Evolutionary conservation across 371 early-diverging fungal genomes (phyloP).

Genomic region (Mucor piriformis): DNA sequence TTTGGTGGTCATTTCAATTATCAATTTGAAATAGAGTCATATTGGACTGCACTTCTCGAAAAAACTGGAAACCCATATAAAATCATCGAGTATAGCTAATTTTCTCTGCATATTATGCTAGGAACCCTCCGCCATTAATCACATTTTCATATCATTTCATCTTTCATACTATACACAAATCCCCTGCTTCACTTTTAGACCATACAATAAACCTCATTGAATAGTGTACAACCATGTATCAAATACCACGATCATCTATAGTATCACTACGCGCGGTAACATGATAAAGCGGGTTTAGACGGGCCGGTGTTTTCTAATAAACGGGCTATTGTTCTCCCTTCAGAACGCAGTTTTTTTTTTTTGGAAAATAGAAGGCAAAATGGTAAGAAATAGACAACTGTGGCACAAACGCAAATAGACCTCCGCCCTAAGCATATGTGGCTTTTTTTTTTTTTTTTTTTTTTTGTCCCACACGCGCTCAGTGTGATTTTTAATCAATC

Average conservation of each 20-base stretch:
- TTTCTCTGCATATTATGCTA: too few species aligned
- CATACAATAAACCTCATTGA: background rate
- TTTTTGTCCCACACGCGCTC: too few species aligned
- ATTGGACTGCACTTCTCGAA: slow-evolving; percentile 59
- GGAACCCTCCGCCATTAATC: background rate
- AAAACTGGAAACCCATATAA: slow-evolving; percentile 48
- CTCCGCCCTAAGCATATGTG: too few species aligned
- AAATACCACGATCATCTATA: too few species aligned
- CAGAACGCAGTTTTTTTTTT: too few species aligned
- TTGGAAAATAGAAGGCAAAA: background rate
- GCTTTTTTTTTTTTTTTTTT: too few species aligned
- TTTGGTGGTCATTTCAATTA: slow-evolving; percentile 67
- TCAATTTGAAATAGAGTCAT: slow-evolving; percentile 59
- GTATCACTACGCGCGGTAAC: too few species aligned
- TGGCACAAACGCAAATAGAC: background rate
- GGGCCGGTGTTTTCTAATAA: background rate
- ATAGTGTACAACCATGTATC: too few species aligned
- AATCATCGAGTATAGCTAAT: slow-evolving; percentile 38
- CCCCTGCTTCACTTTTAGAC: background rate
- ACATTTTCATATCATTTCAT: background rate
- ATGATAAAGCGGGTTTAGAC: background rate
- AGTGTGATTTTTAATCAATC: too few species aligned
- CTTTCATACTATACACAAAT: background rate
- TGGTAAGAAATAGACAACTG: too few species aligned
- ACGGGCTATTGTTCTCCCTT: background rate